Base-by-base conservation (phyloP, 1,284 basidiomycete genomes). In the Boletellus deceptivus region DNA sequence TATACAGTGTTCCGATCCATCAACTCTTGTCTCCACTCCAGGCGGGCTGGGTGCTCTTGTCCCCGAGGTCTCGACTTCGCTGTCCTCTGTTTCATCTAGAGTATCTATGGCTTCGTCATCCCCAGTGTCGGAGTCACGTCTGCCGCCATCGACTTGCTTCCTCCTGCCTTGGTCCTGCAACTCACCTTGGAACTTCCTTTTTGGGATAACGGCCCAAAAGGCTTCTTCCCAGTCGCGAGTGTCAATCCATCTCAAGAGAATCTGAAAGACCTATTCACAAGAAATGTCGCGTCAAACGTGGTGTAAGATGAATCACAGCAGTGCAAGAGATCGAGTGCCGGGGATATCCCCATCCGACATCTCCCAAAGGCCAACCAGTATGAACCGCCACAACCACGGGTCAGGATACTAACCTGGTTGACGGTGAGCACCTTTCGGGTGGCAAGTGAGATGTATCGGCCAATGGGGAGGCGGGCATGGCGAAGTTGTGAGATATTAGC, bases 401-500 rank as follows among this genome's bases (percentile, higher is more conserved):
- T 6, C 29, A 9, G 10, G 10, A 50, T 51, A 67, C 67, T 36
- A 54, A 71, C 65, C 72, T 98, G 96, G 65, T 99, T 99, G 49
- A 99, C 94, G 0, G 97, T 99, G 55, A 99, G 76, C 24, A 99
- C 93, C 65, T 98, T 98, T 51, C 97, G 84, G 3, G 94, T 93
- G 17, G 86, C 81, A 57, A 99, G 74, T 39, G 86, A 76, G 42
- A 98, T 76, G 69, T 91, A 95, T 53, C 85, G 85, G 14, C 91
- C 90, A 48, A 99, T 98, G 1, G 97, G 97, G 43, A 99, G 80
- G 41, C 92, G 86, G 8, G 95, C 97, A 36, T 91, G 89, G 29
- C 86, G 80, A 50, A 99, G 81, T 2, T 82, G 83, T 10, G 88
- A 78, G 43, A 75, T 73, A 38, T 80, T 76, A 2, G 97, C 93